These are phyloP conservation scores for Pichia insulana DNA, from an alignment of 805 yeast genomes.

Conservation along the genomic window DNA sequence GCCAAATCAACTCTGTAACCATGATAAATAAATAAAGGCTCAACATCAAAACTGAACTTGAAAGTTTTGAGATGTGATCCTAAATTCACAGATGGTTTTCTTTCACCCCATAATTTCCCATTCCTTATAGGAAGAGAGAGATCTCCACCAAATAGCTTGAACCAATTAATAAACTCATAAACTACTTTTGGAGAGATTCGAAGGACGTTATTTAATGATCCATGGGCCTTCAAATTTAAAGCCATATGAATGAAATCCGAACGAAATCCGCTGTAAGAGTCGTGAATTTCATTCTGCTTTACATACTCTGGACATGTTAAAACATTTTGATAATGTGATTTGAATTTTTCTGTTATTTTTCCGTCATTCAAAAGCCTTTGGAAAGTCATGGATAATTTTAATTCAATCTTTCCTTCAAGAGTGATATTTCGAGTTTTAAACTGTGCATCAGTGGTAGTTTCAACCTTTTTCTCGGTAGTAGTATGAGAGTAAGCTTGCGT, in stretches of 20 bases:
- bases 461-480: slow-evolving; percentile 5
- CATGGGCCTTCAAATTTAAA: slow-evolving; percentile 31
- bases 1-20: slow-evolving; percentile 44
- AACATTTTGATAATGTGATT: slow-evolving; percentile 49
- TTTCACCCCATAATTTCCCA: slow-evolving; percentile 59
- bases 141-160: slow-evolving; percentile 71
- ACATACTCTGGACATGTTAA: slow-evolving; percentile 46
- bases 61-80: slow-evolving; percentile 66
- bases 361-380: slow-evolving; percentile 35
- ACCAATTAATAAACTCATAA: slow-evolving; percentile 67
- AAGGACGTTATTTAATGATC: slow-evolving; percentile 47
- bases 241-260: slow-evolving; percentile 72
- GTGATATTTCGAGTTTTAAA: slow-evolving; percentile 49
- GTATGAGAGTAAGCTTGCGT: slow-evolving; percentile 9
- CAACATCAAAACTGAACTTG: slow-evolving; percentile 63
- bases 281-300: slow-evolving; percentile 45
- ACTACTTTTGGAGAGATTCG: slow-evolving; percentile 66
- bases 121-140: slow-evolving; percentile 67
- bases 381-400: slow-evolving; percentile 49
- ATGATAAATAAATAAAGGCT: slow-evolving; percentile 67
- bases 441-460: slow-evolving; percentile 10
- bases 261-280: slow-evolving; percentile 71
- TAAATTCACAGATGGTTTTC: slow-evolving; percentile 52
- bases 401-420: slow-evolving; percentile 51
- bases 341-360: slow-evolving; percentile 34